Conservation (phyloP, 176 grass and related monocot genomes). For the Aegilops bicornis region DNA sequence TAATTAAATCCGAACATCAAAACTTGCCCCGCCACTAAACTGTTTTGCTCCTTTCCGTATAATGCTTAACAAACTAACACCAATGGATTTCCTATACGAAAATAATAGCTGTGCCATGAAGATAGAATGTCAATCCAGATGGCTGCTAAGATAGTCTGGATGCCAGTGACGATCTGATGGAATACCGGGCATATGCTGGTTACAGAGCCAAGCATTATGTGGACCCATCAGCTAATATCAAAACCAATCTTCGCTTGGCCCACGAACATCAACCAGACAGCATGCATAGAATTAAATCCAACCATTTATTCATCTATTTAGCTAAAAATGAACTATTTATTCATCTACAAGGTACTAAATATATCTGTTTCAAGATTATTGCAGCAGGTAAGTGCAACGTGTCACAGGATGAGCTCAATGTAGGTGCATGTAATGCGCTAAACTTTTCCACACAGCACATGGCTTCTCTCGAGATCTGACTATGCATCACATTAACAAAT, state of each 20-base stretch:
- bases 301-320: neutral
- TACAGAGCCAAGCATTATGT: too few relatives aligned
- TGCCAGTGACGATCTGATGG: neutral
- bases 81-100: neutral
- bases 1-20: neutral
- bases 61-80: neutral
- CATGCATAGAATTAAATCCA: too few relatives aligned
- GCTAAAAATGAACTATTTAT: neutral
- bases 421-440: neutral
- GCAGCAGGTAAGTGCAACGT: neutral
- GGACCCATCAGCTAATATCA: too few relatives aligned
- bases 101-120: neutral
- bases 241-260: too few relatives aligned
- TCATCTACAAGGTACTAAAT: neutral
- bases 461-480: neutral
- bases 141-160: neutral
- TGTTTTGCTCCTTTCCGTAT: too few relatives aligned
- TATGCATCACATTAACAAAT: neutral
- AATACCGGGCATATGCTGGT: neutral
- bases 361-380: constrained; percentile 10
- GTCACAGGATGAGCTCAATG: neutral
- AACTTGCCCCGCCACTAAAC: neutral
- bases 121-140: neutral
- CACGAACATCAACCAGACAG: too few relatives aligned
- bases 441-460: neutral